Evolutionary conservation across 441 rosid genomes (phyloP).

Genomic region (Daphne laureola): DNA sequence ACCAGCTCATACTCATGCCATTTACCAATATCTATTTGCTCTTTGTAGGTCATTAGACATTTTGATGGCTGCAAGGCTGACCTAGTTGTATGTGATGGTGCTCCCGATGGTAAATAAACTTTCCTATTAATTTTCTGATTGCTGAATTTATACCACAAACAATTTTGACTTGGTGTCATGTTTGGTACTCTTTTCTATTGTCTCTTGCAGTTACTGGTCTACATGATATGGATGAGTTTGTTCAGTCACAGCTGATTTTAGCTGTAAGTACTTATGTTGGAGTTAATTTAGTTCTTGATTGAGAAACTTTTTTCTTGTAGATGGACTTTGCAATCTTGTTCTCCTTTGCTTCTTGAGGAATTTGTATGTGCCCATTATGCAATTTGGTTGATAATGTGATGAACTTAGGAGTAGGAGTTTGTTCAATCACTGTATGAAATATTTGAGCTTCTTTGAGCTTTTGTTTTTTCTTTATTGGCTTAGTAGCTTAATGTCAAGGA

Average conservation of each 20-base stretch:
- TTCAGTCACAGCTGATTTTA: constrained; percentile 92
- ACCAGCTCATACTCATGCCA: too few relatives aligned
- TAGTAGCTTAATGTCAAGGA: too few relatives aligned
- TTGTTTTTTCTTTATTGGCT: too few relatives aligned
- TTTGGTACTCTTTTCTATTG: constrained; percentile 14
- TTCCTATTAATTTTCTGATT: constrained; percentile 4
- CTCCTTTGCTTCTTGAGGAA: neutral
- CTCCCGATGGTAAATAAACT: constrained; percentile 80
- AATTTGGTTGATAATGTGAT: too few relatives aligned
- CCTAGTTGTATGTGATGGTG: constrained; percentile 97
- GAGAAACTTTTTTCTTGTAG: neutral
- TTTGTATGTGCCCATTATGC: too few relatives aligned
- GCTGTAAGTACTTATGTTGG: constrained; percentile 51
- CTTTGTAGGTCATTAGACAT: constrained; percentile 79
- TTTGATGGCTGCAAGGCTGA: constrained; percentile 98
- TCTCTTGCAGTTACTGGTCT: constrained; percentile 82
- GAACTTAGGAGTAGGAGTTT: too few relatives aligned
- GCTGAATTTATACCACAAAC: constrained; percentile 3
- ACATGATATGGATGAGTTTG: constrained; percentile 99
- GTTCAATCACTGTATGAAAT: too few relatives aligned
- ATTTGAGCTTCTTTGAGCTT: too few relatives aligned
- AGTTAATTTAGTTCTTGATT: neutral
- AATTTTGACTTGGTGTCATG: neutral
- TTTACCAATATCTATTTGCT: neutral
- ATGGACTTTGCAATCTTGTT: neutral